phyloP scores from a whole-genome alignment of 495 filamentous ascomycete genomes.

The Hyaloscypha variabilis region DNA sequence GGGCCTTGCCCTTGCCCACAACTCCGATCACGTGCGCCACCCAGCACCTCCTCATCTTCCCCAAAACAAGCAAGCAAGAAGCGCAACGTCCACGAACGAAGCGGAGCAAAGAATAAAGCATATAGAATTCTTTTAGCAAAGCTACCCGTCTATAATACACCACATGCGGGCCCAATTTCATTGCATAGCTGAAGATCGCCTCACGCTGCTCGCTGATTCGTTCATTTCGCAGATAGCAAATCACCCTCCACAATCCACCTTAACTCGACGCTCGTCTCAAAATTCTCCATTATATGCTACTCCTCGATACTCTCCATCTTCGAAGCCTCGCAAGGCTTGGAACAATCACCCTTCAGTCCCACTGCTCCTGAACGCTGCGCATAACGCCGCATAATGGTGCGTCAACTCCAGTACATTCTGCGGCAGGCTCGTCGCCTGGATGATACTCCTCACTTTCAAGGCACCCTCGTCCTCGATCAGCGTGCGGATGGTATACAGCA shows the following conservation, averaged over 20 bases:
- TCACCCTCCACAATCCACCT: slow-evolving; percentile 2
- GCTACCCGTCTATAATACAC: slow-evolving; percentile 15
- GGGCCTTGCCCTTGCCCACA: too few species aligned
- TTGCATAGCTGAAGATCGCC: background rate
- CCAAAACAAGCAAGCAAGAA: background rate
- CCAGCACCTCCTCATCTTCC: background rate
- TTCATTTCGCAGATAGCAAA: background rate
- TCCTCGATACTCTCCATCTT: too few species aligned
- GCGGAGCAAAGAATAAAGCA: background rate
- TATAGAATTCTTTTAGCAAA: slow-evolving; percentile 15
- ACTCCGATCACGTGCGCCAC: too few species aligned
- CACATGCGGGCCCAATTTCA: background rate
- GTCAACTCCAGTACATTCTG: slow-evolving; percentile 93
- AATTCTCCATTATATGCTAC: background rate
- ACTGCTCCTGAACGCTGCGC: slow-evolving; percentile 91
- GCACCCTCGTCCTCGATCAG: slow-evolving; percentile 97
- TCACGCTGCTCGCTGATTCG: background rate
- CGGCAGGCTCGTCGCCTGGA: slow-evolving; percentile 91
- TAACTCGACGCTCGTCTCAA: too few species aligned
- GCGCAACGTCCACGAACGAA: background rate
- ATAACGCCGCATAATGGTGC: slow-evolving; percentile 93
- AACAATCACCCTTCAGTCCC: slow-evolving; percentile 81
- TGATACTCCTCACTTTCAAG: slow-evolving; percentile 94
- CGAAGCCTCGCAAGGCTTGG: background rate
- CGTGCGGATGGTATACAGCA: slow-evolving; percentile 83